Percentiles rank a stretch among this genome's conserved stretches.
Conservation (phyloP, 805 yeast genomes). For the Ogataea salicorniae region DNA sequence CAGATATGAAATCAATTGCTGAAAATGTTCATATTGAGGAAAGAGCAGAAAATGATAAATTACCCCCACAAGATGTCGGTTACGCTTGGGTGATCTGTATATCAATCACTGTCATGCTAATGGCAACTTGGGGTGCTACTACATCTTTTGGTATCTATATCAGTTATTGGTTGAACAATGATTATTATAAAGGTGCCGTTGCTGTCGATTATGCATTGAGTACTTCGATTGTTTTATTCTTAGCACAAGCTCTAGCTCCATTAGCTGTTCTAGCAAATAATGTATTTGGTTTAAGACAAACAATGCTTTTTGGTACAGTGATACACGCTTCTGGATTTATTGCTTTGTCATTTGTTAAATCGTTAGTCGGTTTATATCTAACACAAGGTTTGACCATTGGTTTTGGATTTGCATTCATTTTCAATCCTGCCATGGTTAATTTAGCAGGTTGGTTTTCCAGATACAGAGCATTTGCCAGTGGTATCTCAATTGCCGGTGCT, state of each 20-base stretch:
- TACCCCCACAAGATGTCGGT: slow-evolving; percentile 40
- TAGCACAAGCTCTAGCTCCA: slow-evolving; percentile 22
- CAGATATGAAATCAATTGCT: background rate
- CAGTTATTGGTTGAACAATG: slow-evolving; percentile 43
- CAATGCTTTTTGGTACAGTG: slow-evolving; percentile 32
- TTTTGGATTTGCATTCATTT: slow-evolving; percentile 43
- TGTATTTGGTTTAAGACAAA: slow-evolving; percentile 15
- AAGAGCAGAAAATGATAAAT: slow-evolving; percentile 24
- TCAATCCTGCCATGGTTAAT: slow-evolving; percentile 44
- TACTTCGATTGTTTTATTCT: slow-evolving; percentile 38
- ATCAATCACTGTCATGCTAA: slow-evolving; percentile 37
- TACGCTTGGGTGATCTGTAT: slow-evolving; percentile 52
- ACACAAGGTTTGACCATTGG: slow-evolving; percentile 53
- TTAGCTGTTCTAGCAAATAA: slow-evolving; percentile 14
- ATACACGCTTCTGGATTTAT: slow-evolving; percentile 44
- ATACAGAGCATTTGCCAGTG: slow-evolving; percentile 37
- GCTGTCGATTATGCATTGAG: slow-evolving; percentile 53
- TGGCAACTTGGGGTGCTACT: slow-evolving; percentile 64
- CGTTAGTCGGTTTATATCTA: slow-evolving; percentile 45
- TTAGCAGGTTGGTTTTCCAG: slow-evolving; percentile 53
- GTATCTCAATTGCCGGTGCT: slow-evolving; percentile 35
- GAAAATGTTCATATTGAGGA: slow-evolving; percentile 1
- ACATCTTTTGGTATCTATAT: slow-evolving; percentile 56
- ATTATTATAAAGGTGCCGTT: slow-evolving; percentile 46
- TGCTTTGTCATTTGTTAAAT: slow-evolving; percentile 46